Conservation (phyloP, 345 rosid genomes). For the Eucalyptus cladocalyx region DNA sequence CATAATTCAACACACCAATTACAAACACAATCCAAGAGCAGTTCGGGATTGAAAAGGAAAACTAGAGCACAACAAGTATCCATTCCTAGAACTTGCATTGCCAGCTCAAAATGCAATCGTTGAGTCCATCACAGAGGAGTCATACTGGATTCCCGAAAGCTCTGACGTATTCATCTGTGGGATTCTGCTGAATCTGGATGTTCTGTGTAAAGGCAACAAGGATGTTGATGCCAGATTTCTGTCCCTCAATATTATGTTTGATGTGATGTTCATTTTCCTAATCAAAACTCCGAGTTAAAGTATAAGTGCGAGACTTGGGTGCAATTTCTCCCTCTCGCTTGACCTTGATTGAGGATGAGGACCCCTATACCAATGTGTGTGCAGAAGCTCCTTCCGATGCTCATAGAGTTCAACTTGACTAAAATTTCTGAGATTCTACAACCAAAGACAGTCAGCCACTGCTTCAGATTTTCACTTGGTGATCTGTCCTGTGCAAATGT, state of each 20-base stretch:
- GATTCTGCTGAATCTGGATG: slow-evolving; percentile 70
- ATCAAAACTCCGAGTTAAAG: slow-evolving; percentile 45
- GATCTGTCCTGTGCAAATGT: too few relatives aligned
- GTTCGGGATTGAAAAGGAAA: too few relatives aligned
- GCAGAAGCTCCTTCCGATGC: slow-evolving; percentile 86
- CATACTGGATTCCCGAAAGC: slow-evolving; percentile 8
- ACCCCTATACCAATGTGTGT: slow-evolving; percentile 78
- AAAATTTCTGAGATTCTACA: too few relatives aligned
- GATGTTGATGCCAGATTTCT: slow-evolving; percentile 85
- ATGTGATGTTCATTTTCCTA: slow-evolving; percentile 61
- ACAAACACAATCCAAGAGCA: too few relatives aligned
- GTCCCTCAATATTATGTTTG: slow-evolving; percentile 80
- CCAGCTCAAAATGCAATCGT: too few relatives aligned
- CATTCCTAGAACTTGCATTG: too few relatives aligned
- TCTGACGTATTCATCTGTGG: slow-evolving; percentile 35
- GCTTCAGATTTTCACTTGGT: too few relatives aligned
- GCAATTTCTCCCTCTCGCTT: slow-evolving; percentile 87
- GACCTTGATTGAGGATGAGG: slow-evolving; percentile 78
- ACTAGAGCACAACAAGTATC: accelerated
- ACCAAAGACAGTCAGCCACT: too few relatives aligned
- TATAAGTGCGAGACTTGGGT: slow-evolving; percentile 37
- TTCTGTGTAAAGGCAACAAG: slow-evolving; percentile 69
- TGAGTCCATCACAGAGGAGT: too few relatives aligned
- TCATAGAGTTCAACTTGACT: neutral
- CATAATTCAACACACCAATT: too few relatives aligned